Base-by-base conservation (phyloP, 805 yeast genomes). In the Candida awuae region DNA sequence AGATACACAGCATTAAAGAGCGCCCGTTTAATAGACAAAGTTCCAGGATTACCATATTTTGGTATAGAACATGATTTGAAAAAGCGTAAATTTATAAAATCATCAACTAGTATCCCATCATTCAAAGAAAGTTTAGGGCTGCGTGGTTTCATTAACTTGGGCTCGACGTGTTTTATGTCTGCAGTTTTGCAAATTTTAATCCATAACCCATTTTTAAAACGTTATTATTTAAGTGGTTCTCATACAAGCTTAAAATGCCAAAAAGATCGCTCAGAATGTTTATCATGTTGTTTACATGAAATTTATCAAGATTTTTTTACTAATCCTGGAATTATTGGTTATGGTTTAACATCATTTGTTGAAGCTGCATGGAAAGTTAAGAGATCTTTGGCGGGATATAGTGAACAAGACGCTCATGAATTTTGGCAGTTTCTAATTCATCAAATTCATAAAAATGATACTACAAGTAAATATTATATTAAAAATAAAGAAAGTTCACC, bases 331-430 rank as follows among this genome's bases (percentile, higher is more conserved):
- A 69, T 73, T 32, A 70, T 76, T 23, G 87, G 94, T 2, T 80
- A 65, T 62, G 97, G 97, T 0, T 81, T 92, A 46, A 79, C 92
- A 2, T 74, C 82, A 36, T 61, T 92, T 34, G 67, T 92, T 35
- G 70, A 75, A n/a, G 84, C 95, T 10, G 80, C 95, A 1, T 87
- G 96, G 90, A 80, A 79, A 51, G 79, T 80, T 34, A 84, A 85
- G 50, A 75, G 83, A 48, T 73, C 86, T 25, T 71, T 92, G 42
- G 95, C 97, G 0, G 99, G 99, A 1, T 88, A 88, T 49, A 82
- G 92, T 26, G 97, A 92, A 60, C 99, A 92, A 61, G 99, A 92
- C 58, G 97, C 98, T 0, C 99, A 92, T 61, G 99, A 92, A 60
- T 92, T 90, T 60, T 81, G 94, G 81, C 97, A 92, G 56, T 88